Conservation (phyloP, 306 rosid genomes). For the Rosa lucieae region DNA sequence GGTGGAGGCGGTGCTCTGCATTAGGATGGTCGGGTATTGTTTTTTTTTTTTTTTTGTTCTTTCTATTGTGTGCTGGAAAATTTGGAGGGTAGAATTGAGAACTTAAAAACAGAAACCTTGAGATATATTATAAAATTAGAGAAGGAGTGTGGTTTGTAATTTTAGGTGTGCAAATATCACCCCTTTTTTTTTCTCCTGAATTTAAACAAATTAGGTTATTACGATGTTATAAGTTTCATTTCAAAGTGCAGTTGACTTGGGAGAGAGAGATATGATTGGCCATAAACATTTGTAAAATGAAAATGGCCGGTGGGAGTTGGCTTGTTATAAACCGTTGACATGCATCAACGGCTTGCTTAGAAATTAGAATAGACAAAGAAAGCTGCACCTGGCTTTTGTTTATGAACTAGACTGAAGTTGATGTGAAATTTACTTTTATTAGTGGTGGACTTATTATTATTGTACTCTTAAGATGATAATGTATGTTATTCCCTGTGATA, state of each 20-base stretch:
- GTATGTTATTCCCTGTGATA: neutral
- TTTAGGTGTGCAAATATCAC: too few species aligned
- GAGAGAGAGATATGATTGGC: neutral
- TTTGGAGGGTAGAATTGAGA: too few species aligned
- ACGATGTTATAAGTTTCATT: neutral
- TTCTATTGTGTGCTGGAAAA: too few species aligned
- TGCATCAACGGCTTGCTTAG: slow-evolving; percentile 8
- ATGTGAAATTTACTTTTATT: neutral
- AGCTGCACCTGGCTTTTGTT: slow-evolving; percentile 6
- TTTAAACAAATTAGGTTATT: neutral
- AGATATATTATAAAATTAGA: too few species aligned
- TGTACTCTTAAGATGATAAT: neutral
- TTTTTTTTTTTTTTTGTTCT: too few species aligned
- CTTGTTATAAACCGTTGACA: neutral
- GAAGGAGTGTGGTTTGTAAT: too few species aligned
- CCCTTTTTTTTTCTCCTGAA: neutral
- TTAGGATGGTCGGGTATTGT: too few species aligned
- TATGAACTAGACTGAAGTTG: neutral
- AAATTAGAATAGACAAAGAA: slow-evolving; percentile 2
- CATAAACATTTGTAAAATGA: neutral
- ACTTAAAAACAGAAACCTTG: too few species aligned
- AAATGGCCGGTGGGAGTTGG: neutral
- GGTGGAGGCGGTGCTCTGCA: too few species aligned
- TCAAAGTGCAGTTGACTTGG: neutral
- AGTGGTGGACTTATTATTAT: neutral